Conservation (phyloP, 441 rosid genomes). For the Adansonia gregorii region DNA sequence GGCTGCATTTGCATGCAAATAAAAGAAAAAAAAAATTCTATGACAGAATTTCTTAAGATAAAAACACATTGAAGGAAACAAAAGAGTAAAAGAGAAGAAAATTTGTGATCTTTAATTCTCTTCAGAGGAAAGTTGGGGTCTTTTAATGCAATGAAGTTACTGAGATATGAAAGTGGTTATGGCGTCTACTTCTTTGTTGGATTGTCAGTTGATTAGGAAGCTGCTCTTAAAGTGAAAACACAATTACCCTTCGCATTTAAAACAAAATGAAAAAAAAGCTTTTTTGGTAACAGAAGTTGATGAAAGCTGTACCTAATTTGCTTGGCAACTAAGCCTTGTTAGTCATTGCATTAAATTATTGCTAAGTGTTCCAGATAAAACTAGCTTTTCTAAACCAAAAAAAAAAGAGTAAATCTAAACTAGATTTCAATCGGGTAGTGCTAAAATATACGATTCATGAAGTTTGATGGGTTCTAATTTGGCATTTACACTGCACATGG, state of each 20-base stretch:
- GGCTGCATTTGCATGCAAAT: conserved; percentile 21
- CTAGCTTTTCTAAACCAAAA: conserved; percentile 16
- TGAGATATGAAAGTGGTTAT: conserved; percentile 31
- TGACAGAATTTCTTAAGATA: not conserved
- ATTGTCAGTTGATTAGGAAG: conserved; percentile 27
- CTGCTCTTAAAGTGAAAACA: not conserved
- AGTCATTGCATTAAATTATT: conserved; percentile 9
- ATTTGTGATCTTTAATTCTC: conserved; percentile 10
- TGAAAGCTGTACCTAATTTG: conserved; percentile 26
- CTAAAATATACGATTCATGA: conserved; percentile 10
- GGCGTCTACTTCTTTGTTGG: conserved; percentile 35
- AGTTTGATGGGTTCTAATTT: conserved; percentile 3
- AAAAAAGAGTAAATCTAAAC: not conserved
- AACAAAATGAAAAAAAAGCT: not conserved
- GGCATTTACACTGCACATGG: not conserved
- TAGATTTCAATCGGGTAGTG: not conserved
- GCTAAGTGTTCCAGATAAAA: conserved; percentile 4
- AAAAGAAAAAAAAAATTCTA: not conserved
- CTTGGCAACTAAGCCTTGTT: conserved; percentile 26
- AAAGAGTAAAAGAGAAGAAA: conserved; percentile 11
- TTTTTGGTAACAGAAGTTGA: not conserved
- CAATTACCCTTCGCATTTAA: conserved; percentile 39
- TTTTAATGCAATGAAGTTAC: not conserved
- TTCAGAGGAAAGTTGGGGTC: conserved; percentile 9
- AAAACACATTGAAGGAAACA: not conserved